phyloP scores from a whole-genome alignment of 352 stramenopile genomes.

The Globisporangium camurandrum region DNA sequence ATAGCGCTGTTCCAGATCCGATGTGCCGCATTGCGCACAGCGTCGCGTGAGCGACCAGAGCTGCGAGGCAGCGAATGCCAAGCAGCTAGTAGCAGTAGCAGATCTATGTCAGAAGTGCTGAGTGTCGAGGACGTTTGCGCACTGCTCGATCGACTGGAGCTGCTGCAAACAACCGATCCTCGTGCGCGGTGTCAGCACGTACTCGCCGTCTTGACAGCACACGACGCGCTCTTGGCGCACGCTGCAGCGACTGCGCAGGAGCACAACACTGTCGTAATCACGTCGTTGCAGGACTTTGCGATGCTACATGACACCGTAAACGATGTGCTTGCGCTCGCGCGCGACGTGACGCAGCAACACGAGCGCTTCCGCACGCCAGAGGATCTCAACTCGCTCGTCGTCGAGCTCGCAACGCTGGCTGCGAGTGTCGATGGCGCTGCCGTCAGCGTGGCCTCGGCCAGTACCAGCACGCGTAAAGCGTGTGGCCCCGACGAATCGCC shows the following conservation, averaged over 20 bases:
- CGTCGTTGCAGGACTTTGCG: too few relatives aligned
- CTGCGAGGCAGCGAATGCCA: not conserved
- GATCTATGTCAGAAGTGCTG: not conserved
- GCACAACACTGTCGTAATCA: slow-evolving; percentile 1
- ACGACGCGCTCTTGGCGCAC: slow-evolving; percentile 4
- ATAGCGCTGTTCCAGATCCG: slow-evolving; percentile 27
- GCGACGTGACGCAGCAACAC: not conserved
- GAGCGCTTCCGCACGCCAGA: slow-evolving; percentile 2
- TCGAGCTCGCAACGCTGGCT: not conserved
- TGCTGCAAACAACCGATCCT: not conserved
- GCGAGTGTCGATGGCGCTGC: not conserved
- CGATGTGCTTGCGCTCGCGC: slow-evolving; percentile 1
- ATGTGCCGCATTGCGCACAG: slow-evolving; percentile 8
- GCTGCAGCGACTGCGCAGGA: not conserved
- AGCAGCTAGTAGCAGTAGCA: not conserved
- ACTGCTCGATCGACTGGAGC: not conserved
- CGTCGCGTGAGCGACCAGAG: not conserved
- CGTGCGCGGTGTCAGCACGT: not conserved
- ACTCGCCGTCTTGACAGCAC: not conserved
- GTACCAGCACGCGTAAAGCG: not conserved
- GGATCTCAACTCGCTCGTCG: slow-evolving; percentile 6
- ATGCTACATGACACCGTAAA: not conserved
- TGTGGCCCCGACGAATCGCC: slow-evolving; percentile 5
- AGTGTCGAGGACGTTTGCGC: not conserved
- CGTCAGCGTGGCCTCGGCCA: not conserved